These are phyloP conservation scores for Clavispora phyllophila DNA, from an alignment of 805 yeast species.

Conservation along the genomic window DNA sequence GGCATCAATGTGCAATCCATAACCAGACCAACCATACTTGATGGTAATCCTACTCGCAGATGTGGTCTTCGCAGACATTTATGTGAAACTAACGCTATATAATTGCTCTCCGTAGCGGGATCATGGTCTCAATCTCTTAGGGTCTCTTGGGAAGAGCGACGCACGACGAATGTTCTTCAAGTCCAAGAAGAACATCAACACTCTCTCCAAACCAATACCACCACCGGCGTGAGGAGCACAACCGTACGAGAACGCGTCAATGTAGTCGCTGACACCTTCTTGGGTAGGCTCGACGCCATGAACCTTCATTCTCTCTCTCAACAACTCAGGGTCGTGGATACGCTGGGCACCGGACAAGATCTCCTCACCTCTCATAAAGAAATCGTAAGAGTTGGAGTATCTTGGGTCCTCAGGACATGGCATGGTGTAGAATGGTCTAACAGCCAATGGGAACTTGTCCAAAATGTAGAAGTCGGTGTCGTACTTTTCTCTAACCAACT, in stretches of 20 bases:
- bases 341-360: constrained; percentile 99
- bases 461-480: constrained; percentile 96
- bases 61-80: not conserved
- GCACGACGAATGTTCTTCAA: constrained; percentile 97
- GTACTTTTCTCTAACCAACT: constrained; percentile 85
- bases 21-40: too few relatives aligned
- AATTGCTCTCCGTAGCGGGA: not conserved
- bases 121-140: constrained; percentile 84
- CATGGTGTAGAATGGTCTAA: constrained; percentile 99
- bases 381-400: constrained; percentile 96
- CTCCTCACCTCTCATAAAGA: constrained; percentile 99
- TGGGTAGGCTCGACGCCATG: constrained; percentile 78
- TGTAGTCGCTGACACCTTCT: constrained; percentile 85
- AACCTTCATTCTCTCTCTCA: constrained; percentile 72
- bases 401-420: constrained; percentile 90
- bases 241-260: constrained; percentile 88
- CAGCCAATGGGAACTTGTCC: constrained; percentile 95
- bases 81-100: not conserved
- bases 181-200: constrained; percentile 95
- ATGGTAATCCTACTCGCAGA: too few relatives aligned
- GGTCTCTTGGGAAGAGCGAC: constrained; percentile 99
- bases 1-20: too few relatives aligned
- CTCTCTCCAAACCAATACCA: constrained; percentile 98
- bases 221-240: constrained; percentile 99
- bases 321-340: constrained; percentile 85